Evolutionary conservation across 2,329 filamentous ascomycete genomes (phyloP).

Genomic region (Waltergamsia citrina): DNA sequence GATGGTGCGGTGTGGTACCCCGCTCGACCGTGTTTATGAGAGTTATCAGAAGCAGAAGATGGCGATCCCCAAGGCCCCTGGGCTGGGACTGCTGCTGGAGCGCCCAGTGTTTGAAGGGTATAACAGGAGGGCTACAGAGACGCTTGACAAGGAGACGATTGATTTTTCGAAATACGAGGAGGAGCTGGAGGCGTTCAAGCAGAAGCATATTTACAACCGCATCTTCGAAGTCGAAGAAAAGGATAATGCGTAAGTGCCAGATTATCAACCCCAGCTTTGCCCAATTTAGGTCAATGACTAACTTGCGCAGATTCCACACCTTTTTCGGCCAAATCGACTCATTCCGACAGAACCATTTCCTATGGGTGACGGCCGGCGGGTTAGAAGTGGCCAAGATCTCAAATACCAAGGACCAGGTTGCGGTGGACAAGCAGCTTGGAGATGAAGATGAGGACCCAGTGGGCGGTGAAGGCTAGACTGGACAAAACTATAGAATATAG

Average conservation of each 20-base stretch:
- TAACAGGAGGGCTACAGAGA: conserved; percentile 61
- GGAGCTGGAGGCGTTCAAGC: conserved; percentile 81
- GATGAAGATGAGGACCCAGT: conserved; percentile 44
- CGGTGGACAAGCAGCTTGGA: conserved; percentile 36
- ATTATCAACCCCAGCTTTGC: neutral
- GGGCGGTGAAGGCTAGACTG: conserved; percentile 30
- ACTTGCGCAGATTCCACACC: conserved; percentile 51
- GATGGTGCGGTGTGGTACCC: conserved; percentile 74
- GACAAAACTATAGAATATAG: neutral
- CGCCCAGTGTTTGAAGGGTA: conserved; percentile 86
- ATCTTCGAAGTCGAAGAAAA: conserved; percentile 88
- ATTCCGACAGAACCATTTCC: conserved; percentile 61
- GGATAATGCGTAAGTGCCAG: conserved; percentile 64
- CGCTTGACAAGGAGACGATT: conserved; percentile 57
- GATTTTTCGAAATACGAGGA: conserved; percentile 71
- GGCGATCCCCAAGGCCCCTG: conserved; percentile 88
- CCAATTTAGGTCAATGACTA: neutral
- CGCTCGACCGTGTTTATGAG: conserved; percentile 59
- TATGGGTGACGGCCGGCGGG: conserved; percentile 65
- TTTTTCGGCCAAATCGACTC: conserved; percentile 76
- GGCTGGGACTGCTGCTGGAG: conserved; percentile 79
- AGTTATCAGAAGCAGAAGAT: conserved; percentile 66
- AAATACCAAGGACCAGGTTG: conserved; percentile 25
- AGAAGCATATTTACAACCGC: conserved; percentile 80
- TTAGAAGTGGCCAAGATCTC: conserved; percentile 46